Evolutionary conservation across 1,139 yeast genomes (phyloP).

Genomic region (Pichia sp.): DNA sequence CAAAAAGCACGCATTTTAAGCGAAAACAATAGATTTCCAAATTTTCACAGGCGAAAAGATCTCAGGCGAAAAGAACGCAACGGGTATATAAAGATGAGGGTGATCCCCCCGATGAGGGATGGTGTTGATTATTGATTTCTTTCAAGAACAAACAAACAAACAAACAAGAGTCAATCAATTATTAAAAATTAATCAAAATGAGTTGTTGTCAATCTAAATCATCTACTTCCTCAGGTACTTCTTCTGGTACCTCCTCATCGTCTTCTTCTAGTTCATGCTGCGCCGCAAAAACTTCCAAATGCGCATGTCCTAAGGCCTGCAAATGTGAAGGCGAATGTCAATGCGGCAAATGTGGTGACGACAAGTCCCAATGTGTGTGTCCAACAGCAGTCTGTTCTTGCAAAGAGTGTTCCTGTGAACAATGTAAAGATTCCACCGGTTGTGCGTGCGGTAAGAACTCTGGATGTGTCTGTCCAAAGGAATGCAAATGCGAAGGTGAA

Average conservation of each 20-base stretch:
- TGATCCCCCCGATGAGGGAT: background rate
- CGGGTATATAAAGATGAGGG: background rate
- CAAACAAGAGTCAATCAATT: background rate
- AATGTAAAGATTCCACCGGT: conserved; percentile 1
- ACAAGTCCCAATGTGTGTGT: conserved; percentile 11
- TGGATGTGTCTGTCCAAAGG: conserved; percentile 4
- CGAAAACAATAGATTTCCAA: too few relatives aligned
- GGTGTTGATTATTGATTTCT: too few relatives aligned
- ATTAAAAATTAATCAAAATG: conserved; percentile 1
- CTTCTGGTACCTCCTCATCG: conserved; percentile 1
- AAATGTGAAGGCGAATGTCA: conserved; percentile 12
- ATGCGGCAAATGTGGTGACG: conserved; percentile 12
- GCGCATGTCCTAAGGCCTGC: conserved; percentile 12
- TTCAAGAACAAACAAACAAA: background rate
- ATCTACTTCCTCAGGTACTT: background rate
- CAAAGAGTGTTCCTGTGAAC: conserved; percentile 3
- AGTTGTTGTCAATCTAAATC: conserved; percentile 2
- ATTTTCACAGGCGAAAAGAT: too few relatives aligned
- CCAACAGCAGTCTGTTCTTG: conserved; percentile 10
- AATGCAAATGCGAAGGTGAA: conserved; percentile 6
- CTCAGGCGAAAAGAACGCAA: conserved; percentile 1
- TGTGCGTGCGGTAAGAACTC: conserved; percentile 7
- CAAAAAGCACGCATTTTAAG: too few relatives aligned
- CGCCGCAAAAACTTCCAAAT: background rate
- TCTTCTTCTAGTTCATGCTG: conserved; percentile 2